phyloP scores from a whole-genome alignment of 169 alveolate species.

The Perkinsus chesapeaki region DNA sequence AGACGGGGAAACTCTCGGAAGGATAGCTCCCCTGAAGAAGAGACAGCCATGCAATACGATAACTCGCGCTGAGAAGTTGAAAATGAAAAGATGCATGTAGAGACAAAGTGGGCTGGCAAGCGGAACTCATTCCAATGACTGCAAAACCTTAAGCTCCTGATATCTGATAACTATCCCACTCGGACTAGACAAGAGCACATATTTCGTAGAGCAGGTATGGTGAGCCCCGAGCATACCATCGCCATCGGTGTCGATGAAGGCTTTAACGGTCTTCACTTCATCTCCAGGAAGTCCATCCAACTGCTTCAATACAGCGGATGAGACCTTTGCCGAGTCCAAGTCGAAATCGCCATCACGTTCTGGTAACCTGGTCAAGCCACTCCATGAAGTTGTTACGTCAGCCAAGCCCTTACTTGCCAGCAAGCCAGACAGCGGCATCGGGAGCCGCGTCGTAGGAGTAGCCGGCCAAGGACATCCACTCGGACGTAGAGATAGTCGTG shows the following conservation, averaged over 20 bases:
- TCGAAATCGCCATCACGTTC: not conserved
- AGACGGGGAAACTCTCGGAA: not conserved
- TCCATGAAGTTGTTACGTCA: not conserved
- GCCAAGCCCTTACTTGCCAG: not conserved
- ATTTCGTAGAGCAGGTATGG: no score
- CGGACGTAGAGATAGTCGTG: not conserved
- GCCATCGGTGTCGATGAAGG: not conserved
- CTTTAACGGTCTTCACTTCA: not conserved
- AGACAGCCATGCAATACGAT: not conserved
- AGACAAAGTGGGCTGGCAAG: no score
- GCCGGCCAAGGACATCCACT: not conserved
- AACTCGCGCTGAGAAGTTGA: no score
- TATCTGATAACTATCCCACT: no score
- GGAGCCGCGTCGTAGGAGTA: not conserved
- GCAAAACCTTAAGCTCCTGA: no score
- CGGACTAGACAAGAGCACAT: no score
- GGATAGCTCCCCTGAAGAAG: not conserved
- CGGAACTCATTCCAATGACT: no score
- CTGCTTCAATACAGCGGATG: not conserved
- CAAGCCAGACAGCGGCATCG: not conserved
- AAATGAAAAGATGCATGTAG: no score
- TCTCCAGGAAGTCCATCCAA: not conserved
- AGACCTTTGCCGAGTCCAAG: not conserved
- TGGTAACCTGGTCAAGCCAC: not conserved
- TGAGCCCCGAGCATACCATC: not conserved